phyloP scores from a whole-genome alignment of 768 basidiomycete species.

The Lentinula boryana region DNA sequence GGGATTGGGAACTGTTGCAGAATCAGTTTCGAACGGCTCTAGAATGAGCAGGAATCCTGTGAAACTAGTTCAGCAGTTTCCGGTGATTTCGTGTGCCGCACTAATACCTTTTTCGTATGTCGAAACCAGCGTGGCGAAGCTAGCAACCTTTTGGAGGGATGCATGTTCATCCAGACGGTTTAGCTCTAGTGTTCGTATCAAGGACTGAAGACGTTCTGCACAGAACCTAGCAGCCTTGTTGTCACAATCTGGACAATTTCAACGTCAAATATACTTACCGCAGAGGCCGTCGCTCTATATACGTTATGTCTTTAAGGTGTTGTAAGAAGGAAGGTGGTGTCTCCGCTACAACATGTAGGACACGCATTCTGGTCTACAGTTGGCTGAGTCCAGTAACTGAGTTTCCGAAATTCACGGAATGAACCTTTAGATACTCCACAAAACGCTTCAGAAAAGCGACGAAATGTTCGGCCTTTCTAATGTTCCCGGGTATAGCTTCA shows the following conservation, averaged over 20 bases:
- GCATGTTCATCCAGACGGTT: constrained; percentile 88
- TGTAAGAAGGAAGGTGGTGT: constrained; percentile 96
- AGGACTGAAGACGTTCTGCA: constrained; percentile 89
- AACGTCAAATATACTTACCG: constrained; percentile 47
- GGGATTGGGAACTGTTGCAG: constrained; percentile 97
- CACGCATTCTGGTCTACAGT: constrained; percentile 90
- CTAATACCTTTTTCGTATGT: constrained; percentile 91
- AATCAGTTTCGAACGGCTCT: constrained; percentile 98
- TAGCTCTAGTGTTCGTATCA: constrained; percentile 89
- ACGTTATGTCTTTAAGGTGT: constrained; percentile 98
- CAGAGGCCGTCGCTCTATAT: constrained; percentile 90
- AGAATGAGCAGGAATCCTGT: constrained; percentile 93
- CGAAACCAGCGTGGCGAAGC: constrained; percentile 92
- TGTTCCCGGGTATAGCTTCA: constrained; percentile 97
- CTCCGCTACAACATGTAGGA: constrained; percentile 98
- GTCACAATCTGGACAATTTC: constrained; percentile 3
- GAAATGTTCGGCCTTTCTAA: constrained; percentile 98
- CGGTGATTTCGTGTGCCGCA: background rate
- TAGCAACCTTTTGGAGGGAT: constrained; percentile 90
- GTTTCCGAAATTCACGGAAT: background rate
- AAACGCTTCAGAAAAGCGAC: constrained; percentile 97
- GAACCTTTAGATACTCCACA: constrained; percentile 96
- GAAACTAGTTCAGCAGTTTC: background rate
- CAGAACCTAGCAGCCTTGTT: constrained; percentile 65
- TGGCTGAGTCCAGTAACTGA: background rate